A percentile compares a stretch with the other conserved stretches of the same genome.
phyloP scores from a whole-genome alignment of 2,329 filamentous ascomycete genomes.

The Gnomoniopsis smithogilvyi region DNA sequence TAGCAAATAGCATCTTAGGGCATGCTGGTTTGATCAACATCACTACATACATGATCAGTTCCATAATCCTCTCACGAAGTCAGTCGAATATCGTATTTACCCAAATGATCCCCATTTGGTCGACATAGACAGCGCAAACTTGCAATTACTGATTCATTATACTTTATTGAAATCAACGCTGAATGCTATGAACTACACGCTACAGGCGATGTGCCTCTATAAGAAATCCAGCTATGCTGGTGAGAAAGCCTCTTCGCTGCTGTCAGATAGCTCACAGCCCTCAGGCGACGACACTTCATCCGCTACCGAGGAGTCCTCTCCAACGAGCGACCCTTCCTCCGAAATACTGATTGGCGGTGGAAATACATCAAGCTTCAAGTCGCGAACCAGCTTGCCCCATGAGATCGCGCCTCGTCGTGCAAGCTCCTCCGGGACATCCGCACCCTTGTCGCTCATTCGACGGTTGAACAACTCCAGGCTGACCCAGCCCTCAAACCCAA shows the following conservation, averaged over 20 bases:
- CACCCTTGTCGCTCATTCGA: slow-evolving; percentile 49
- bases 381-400: slow-evolving; percentile 40
- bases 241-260: background rate
- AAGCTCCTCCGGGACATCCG: slow-evolving; percentile 47
- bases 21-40: no score
- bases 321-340: background rate
- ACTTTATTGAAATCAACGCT: no score
- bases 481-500: slow-evolving; percentile 67
- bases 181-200: no score
- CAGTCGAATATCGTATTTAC: no score
- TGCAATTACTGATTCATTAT: no score
- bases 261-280: background rate
- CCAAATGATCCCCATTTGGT: no score
- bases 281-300: background rate
- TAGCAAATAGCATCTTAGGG: no score
- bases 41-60: no score
- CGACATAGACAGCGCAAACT: no score
- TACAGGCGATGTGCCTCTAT: no score
- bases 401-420: slow-evolving; percentile 49
- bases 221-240: no score
- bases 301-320: background rate
- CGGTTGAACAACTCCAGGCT: slow-evolving; percentile 69
- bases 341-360: background rate
- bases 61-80: no score
- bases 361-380: slow-evolving; percentile 29